These are phyloP conservation scores for Simplicillium sp. DNA, from an alignment of 2,329 filamentous ascomycete species.

Conservation along the genomic window DNA sequence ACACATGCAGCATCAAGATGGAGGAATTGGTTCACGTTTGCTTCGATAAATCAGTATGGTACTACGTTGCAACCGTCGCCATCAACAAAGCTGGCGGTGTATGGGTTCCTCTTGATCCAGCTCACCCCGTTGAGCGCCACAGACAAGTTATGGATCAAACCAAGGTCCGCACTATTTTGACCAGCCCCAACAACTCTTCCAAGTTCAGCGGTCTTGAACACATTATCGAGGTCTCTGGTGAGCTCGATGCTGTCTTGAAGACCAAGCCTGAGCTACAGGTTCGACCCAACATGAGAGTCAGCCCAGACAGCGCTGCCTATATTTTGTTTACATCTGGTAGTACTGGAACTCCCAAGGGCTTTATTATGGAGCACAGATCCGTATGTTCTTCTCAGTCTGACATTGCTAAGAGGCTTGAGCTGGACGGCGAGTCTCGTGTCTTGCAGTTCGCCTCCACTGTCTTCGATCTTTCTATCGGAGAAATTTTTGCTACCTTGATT, in stretches of 20 bases:
- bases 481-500: conserved; percentile 12
- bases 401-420: conserved; percentile 2
- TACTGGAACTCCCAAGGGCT: conserved; percentile 40
- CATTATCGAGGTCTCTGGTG: neutral
- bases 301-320: conserved; percentile 5
- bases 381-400: conserved; percentile 7
- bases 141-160: conserved; percentile 9
- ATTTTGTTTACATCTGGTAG: conserved; percentile 45
- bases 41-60: conserved; percentile 16
- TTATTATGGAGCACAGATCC: conserved; percentile 21
- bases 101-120: conserved; percentile 16
- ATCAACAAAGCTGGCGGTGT: conserved; percentile 15
- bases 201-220: conserved; percentile 1
- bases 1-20: conserved; percentile 13
- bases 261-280: neutral
- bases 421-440: neutral
- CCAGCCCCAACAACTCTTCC: conserved; percentile 6
- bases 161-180: conserved; percentile 10
- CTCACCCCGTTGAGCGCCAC: conserved; percentile 10
- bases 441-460: conserved; percentile 10
- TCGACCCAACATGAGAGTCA: neutral
- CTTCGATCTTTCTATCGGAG: conserved; percentile 12
- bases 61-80: conserved; percentile 12
- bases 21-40: conserved; percentile 13
- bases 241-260: neutral